Percentiles rank a stretch among this genome's conserved stretches.
Conservation (phyloP, 306 rosid genomes). For the Castanea crenata region DNA sequence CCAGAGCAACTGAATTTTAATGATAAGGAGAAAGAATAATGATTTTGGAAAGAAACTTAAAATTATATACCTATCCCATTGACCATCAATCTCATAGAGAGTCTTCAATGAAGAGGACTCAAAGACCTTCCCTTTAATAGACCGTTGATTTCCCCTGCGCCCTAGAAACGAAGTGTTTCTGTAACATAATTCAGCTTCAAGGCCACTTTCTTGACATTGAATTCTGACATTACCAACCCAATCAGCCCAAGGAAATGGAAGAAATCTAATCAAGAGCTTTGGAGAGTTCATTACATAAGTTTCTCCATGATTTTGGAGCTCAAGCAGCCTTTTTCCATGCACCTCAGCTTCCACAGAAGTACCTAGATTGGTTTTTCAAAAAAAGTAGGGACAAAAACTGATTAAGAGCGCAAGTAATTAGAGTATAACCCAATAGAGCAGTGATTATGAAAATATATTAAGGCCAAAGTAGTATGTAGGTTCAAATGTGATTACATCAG, state of each 20-base stretch:
- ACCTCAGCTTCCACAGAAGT: constrained; percentile 65
- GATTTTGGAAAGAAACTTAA: neutral
- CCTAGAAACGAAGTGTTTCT: constrained; percentile 54
- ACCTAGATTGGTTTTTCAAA: constrained; percentile 43
- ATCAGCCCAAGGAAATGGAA: constrained; percentile 55
- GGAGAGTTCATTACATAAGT: constrained; percentile 78
- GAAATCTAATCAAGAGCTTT: constrained; percentile 52
- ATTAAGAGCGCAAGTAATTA: too few species aligned
- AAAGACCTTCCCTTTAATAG: constrained; percentile 63
- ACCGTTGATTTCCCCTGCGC: constrained; percentile 48
- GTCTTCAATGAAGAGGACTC: constrained; percentile 42
- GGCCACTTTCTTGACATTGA: constrained; percentile 62
- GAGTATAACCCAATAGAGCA: too few species aligned
- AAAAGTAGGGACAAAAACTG: too few species aligned
- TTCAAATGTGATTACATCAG: neutral
- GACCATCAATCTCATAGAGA: constrained; percentile 78
- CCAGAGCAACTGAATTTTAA: neutral
- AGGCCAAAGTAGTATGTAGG: neutral
- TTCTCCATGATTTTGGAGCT: constrained; percentile 74
- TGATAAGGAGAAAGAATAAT: neutral
- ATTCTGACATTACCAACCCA: constrained; percentile 71
- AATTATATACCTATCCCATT: constrained; percentile 73
- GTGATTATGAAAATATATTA: too few species aligned
- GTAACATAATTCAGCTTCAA: constrained; percentile 59
- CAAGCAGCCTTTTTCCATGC: constrained; percentile 60